Base-by-base conservation (phyloP, 2,329 filamentous ascomycete genomes). In the Paracamarosporium sp. region DNA sequence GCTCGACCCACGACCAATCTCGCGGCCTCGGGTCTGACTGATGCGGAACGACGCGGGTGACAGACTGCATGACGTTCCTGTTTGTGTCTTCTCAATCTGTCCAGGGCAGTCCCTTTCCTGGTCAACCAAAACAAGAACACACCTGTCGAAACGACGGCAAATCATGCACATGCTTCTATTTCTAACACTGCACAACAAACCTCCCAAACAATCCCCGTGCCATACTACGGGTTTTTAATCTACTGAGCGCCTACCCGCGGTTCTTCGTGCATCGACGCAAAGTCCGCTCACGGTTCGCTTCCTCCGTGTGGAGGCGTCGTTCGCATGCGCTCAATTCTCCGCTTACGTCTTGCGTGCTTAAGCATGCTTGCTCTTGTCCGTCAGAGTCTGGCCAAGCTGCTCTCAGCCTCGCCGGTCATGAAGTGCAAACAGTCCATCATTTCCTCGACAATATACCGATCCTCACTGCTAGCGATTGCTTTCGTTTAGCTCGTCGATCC, bases 261-360 rank as follows among this genome's bases (percentile, higher is more conserved):
- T 20, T 47, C n/a, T 35, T 51, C 35, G 48, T 22, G 24, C 35
- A 51, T 51, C 48, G 35, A 31, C 48, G 31, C 9, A 15, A 41
- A 41, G 24, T 51, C 48, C 48, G 35, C 22, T 41, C 48, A 51
- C 31, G 41, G 48, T 51, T 51, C 48, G 38, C 36, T n/a, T 17
- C 41, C 27, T 51, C 36, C 48, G 25, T 31, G 35, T 41, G 24
- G 36, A 51, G 46, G 20, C 47, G 15, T 41, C 12, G 24, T 24
- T 41, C 36, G 48, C 41, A 51, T 41, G 48, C 48, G 46, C 24
- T 11, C 31, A 41, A 51, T 51, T 51, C 48, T 41, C 48, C 48
- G 48, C 48, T 51, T 30, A 50, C 46, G 8, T 50, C 35, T 41
- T 51, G 36, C 48, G 22, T 41, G 45, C 45, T 48, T 31, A 11